Base-by-base conservation (phyloP, 2,329 filamentous ascomycete genomes). In the Penicillium brevicompactum region DNA sequence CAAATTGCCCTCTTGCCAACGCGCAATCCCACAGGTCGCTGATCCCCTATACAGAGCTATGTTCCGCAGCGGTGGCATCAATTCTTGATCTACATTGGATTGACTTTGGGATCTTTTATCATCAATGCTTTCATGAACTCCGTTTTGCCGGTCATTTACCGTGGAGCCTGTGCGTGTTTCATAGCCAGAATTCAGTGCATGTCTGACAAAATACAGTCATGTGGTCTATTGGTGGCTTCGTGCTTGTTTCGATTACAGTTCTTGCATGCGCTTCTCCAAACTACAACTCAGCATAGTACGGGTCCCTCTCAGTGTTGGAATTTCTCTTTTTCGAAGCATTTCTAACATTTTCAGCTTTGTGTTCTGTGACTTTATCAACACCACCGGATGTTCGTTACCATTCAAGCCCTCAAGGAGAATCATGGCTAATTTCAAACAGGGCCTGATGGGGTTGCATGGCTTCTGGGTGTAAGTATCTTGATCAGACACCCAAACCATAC, bases 11-110 rank as follows among this genome's bases (percentile, higher is more conserved):
- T 10, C 8, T 21, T 27, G 3, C 24, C 4, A n/a, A 3, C 6
- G 3, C 2, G 11, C 4, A 32, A 18, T 51, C 24, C 24, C 13
- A 4, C 34, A 32, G 2, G 5, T 40, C 9, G 11, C 11, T 22
- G 13, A 41, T 32, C 2, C n/a, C 2, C 14, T 2, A 46, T 40
- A 2, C 16, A 72, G 70, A 58, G 30, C 54, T 90, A 87, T 67
- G 76, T 78, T 18, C 56, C 81, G 2, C 72, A 86, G 63, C 65
- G 83, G 2, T 90, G 87, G 85, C 87, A 91, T 62, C 84, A 89
- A 62, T 90, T 90, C 69, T 76, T 90, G 9, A 87, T 91, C 46
- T 90, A 90, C 68, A 80, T 88, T 42, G 86, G 73, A 5, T 84
- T 85, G 66, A 86, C 83, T 0, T 53, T 85, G 9, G 72, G 82